Evolutionary conservation across 1,284 basidiomycete species (phyloP), one percentile per base, ranked within the genome.

Genomic region (Puccinia coronata): DNA sequence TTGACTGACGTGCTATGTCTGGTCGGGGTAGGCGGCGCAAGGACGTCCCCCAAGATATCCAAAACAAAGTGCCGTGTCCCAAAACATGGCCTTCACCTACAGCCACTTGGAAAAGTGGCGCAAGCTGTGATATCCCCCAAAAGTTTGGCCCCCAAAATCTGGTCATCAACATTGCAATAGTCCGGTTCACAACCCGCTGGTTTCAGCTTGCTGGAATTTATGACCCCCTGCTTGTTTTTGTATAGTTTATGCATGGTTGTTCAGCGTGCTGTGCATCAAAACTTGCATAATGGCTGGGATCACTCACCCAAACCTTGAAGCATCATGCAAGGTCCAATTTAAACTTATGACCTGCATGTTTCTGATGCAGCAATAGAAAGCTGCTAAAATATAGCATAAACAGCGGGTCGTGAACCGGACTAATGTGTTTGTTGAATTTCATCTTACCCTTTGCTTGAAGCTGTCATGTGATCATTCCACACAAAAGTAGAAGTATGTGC

Each of bases 121-220:
- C 57, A 47, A 63, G 59, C 41, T 76, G 74, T 53, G 28, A 76
- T 31, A 41, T 76, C 39, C 1, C 11, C 43, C 4, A 57, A 31
- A 76, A 65, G 16, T 76, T 76, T 23, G 74, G 74, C 14, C 74
- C 74, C 65, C 74, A 65, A 31, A 76, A 76, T 39, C 1, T 76
- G 14, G 43, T 76, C 41, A 47, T 76, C n/a, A 76, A 41, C 31
- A 76, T 76, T 11, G 57, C 74, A 59, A 63, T n/a, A n/a, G n/a
- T n/a, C n/a, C n/a, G n/a, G n/a, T n/a, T n/a, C n/a, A n/a, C n/a
- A n/a, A n/a, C n/a, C n/a, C n/a, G n/a, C n/a, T n/a, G n/a, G n/a
- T n/a, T n/a, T n/a, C n/a, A n/a, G n/a, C n/a, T n/a, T n/a, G n/a
- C n/a, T n/a, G n/a, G n/a, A n/a, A n/a, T n/a, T n/a, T n/a, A n/a